Percentiles rank a stretch among this genome's conserved stretches.
Conservation (phyloP, 129 eudicot genomes). For the Flaveria bidentis region DNA sequence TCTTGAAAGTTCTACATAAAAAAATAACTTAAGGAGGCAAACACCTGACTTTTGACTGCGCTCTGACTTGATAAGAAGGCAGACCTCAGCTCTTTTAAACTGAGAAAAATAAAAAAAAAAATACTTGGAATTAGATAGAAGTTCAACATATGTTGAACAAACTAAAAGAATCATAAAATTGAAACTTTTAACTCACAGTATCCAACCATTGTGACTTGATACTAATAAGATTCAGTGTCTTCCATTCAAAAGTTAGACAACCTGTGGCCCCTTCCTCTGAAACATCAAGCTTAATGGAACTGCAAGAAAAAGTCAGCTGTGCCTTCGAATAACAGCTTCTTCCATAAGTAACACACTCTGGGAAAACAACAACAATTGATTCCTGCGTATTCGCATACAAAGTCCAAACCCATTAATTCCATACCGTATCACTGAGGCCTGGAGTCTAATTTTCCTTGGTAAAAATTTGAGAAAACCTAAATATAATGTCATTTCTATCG, state of each 20-base stretch:
- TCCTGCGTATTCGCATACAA: conserved; percentile 43
- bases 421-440: background rate
- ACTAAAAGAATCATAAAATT: background rate
- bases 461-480: background rate
- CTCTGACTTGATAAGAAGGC: conserved; percentile 43
- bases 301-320: conserved; percentile 43
- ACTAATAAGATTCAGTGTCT: conserved; percentile 48
- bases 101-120: conserved; percentile 16
- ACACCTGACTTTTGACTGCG: conserved; percentile 49
- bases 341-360: conserved; percentile 38
- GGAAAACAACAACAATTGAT: conserved; percentile 44
- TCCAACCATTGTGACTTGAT: conserved; percentile 52
- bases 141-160: background rate
- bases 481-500: background rate
- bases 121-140: conserved; percentile 7
- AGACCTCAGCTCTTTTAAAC: conserved; percentile 41
- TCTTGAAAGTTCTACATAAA: background rate
- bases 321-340: conserved; percentile 33
- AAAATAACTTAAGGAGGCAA: conserved; percentile 11
- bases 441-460: background rate
- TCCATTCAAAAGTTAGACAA: conserved; percentile 41
- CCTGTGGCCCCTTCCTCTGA: conserved; percentile 30
- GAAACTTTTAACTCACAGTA: conserved; percentile 41
- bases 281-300: conserved; percentile 44
- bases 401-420: conserved; percentile 13